Conservation (phyloP, 768 basidiomycete genomes). For the Trametes cubensis region DNA sequence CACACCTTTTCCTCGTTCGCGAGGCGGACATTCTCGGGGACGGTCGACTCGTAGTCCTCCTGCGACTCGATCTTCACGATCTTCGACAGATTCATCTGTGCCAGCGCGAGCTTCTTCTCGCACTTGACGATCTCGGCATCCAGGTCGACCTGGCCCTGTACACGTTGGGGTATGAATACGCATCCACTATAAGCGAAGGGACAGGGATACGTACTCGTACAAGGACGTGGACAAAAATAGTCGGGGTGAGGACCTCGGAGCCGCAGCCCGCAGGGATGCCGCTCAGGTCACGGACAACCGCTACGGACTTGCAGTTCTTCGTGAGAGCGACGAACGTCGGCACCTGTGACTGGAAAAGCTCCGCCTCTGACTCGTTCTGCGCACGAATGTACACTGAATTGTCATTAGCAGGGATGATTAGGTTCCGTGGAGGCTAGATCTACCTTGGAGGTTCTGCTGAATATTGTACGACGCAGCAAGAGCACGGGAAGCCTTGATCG, state of each 20-base stretch:
- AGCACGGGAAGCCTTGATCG: slow-evolving; percentile 79
- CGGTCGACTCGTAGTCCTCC: slow-evolving; percentile 76
- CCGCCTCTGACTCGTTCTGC: slow-evolving; percentile 61
- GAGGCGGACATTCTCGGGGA: slow-evolving; percentile 75
- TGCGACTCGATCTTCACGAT: slow-evolving; percentile 71
- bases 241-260: slow-evolving; percentile 74
- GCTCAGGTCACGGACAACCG: slow-evolving; percentile 60
- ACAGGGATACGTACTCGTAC: slow-evolving; percentile 63
- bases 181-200: no score
- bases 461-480: slow-evolving; percentile 89
- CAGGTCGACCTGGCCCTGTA: slow-evolving; percentile 86
- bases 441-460: slow-evolving; percentile 82
- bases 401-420: neutral
- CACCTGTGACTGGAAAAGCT: slow-evolving; percentile 71
- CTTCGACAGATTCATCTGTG: slow-evolving; percentile 72
- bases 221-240: slow-evolving; percentile 77
- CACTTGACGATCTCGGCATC: slow-evolving; percentile 87
- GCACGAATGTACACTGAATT: slow-evolving; percentile 74
- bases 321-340: slow-evolving; percentile 79
- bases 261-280: slow-evolving; percentile 92
- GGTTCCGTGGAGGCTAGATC: slow-evolving; percentile 28
- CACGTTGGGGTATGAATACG: neutral
- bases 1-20: slow-evolving; percentile 84
- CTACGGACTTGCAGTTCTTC: slow-evolving; percentile 83
- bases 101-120: slow-evolving; percentile 85